Evolutionary conservation across 2,329 filamentous ascomycete species (phyloP), one percentile per base, ranked within the genome.

Genomic region (Fusarium globosum): DNA sequence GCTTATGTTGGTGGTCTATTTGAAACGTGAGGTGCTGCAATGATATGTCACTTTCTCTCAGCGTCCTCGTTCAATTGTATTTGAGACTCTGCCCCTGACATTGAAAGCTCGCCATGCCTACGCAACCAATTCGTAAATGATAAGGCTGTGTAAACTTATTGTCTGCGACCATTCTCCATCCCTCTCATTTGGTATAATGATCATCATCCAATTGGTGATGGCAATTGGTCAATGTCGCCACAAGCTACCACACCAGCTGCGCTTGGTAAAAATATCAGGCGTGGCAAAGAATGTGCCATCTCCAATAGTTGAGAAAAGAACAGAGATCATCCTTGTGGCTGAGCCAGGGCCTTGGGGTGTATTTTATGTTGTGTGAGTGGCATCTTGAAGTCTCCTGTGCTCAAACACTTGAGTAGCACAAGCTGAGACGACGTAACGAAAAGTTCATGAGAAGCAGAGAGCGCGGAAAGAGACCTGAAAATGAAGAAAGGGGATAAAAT

Each of bases 291-390:
- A 30, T 28, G 14, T 23, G 13, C 11, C 11, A n/a, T 21, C 39
- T 14, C 65, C 66, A 69, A 69, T 57, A 51, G 21, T 65, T 45
- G 26, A 18, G 38, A 42, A 41, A 14, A 28, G 15, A 38, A n/a
- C 30, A 41, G 20, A n/a, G 42, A 64, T 69, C 63, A 38, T 23
- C 46, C 15, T 18, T 35, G 63, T 68, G 65, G 65, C 64, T 69
- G 41, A 36, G 42, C 30, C 14, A 36, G 36, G 30, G 21, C n/a
- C 12, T 12, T 23, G 42, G 30, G 42, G 49, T 55, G 48, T 26
- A 41, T 20, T 58, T 28, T 28, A 20, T n/a, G 36, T 53, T 26
- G 33, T 70, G 42, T 61, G 59, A 70, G 60, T 61, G 33, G 28
- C 28, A 45, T 55, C 14, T 11, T 42, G 48, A 35, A 33, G 38